Base-by-base conservation (phyloP, 2,329 filamentous ascomycete species). In the Blastomyces percursus region DNA sequence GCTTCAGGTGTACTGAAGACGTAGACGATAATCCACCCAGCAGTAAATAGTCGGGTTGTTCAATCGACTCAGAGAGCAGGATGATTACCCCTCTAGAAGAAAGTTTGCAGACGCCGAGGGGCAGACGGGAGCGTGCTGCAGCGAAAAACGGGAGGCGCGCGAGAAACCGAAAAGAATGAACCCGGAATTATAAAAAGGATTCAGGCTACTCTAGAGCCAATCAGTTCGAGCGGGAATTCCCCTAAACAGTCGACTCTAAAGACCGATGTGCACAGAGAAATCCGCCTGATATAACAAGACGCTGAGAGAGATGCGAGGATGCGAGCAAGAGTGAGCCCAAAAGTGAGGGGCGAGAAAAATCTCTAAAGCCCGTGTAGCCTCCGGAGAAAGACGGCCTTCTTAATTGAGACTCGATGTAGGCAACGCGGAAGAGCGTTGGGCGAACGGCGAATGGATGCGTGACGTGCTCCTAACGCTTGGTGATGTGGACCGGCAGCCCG, bases 131-230 rank as follows among this genome's bases (percentile, higher is more conserved):
- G 30, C 14, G 40, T 58, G 19, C 40, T 32, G 40, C 35, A 51
- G 40, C 30, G 35, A 61, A 14, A 46, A 40, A 56, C 14, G 21
- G 48, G 48, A 54, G 32, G 11, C 42, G 38, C 40, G 38, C 57
- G 35, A 5, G n/a, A 8, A 38, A 16, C 16, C 21, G n/a, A 57
- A 42, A 48, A n/a, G 21, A 50, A 42, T 42, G 8, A 42, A 27
- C 21, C 11, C 9, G 48, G 21, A 21, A 27, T 27, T 12, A 24
- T 50, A 42, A 42, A 14, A 16, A 12, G 35, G 35, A 30, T 40
- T 64, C 59, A 64, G 63, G 63, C 63, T 46, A 58, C 63, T 63
- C 44, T 61, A 58, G 59, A 63, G 54, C 46, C 27, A n/a, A n/a
- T 16, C 24, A 9, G 24, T 46, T 19, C 40, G 21, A 59, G 8